A percentile compares a stretch with the other conserved stretches of the same genome.
phyloP scores from a whole-genome alignment of 2,329 filamentous ascomycete species.

The Grosmannia huntii region DNA sequence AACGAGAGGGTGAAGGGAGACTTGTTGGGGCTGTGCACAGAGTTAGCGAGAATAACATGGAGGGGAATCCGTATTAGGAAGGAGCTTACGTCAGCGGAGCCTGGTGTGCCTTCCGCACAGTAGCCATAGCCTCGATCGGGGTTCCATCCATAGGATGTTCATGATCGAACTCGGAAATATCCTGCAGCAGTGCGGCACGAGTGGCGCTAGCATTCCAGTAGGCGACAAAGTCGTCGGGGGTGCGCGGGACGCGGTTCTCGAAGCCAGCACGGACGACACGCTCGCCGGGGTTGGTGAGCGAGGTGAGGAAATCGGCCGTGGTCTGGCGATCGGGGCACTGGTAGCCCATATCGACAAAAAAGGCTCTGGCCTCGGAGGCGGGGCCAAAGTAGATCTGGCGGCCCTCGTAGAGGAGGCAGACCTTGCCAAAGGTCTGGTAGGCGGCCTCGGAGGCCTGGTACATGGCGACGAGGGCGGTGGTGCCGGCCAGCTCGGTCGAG shows the following conservation, averaged over 20 bases:
- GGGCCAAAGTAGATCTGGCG: slow-evolving; percentile 55
- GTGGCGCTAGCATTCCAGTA: slow-evolving; percentile 43
- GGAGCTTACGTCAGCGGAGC: slow-evolving; percentile 44
- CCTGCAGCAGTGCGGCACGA: slow-evolving; percentile 33
- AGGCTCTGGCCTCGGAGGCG: slow-evolving; percentile 45
- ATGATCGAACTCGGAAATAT: slow-evolving; percentile 41
- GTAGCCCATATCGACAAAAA: slow-evolving; percentile 58
- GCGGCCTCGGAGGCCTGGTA: slow-evolving; percentile 57
- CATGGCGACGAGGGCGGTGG: slow-evolving; percentile 48
- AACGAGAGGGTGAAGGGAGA: slow-evolving; percentile 74
- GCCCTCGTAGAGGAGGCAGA: slow-evolving; percentile 59
- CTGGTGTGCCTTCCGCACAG: slow-evolving; percentile 38
- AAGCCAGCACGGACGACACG: slow-evolving; percentile 53
- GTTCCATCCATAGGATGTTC: slow-evolving; percentile 39
- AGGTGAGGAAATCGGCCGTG: slow-evolving; percentile 67
- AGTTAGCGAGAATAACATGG: slow-evolving; percentile 60
- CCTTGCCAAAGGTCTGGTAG: slow-evolving; percentile 56
- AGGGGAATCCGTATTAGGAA: slow-evolving; percentile 22
- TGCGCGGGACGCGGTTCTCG: slow-evolving; percentile 41
- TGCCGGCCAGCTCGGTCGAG: slow-evolving; percentile 50
- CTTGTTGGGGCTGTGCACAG: slow-evolving; percentile 58
- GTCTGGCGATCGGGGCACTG: slow-evolving; percentile 45
- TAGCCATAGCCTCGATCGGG: slow-evolving; percentile 41
- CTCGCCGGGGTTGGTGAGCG: slow-evolving; percentile 61
- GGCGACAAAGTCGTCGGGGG: slow-evolving; percentile 46